Evolutionary conservation across 345 rosid genomes (phyloP).

Genomic region (Erodium maritimum): DNA sequence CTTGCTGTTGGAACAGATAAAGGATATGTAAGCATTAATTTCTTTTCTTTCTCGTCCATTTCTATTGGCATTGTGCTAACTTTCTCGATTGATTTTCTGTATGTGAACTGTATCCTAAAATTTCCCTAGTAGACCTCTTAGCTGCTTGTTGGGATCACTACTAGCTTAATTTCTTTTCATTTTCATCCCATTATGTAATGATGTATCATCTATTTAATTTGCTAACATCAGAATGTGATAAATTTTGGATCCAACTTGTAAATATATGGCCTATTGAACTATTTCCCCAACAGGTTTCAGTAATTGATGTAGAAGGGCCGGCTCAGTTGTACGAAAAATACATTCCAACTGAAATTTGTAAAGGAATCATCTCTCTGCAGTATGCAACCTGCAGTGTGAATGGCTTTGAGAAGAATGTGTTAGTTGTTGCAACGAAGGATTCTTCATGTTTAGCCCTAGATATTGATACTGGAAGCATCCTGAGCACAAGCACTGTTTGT

Average conservation of each 20-base stretch:
- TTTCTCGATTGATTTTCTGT: neutral
- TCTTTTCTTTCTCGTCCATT: neutral
- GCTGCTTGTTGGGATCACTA: neutral
- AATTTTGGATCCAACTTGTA: neutral
- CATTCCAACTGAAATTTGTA: slow-evolving; percentile 51
- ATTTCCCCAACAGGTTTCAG: slow-evolving; percentile 40
- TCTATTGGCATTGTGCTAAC: neutral
- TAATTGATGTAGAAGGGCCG: slow-evolving; percentile 52
- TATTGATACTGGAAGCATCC: slow-evolving; percentile 49
- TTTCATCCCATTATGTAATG: too few relatives aligned
- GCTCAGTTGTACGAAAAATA: slow-evolving; percentile 40
- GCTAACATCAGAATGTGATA: neutral
- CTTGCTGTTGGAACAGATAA: slow-evolving; percentile 72
- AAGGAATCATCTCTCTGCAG: slow-evolving; percentile 55
- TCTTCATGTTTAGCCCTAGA: slow-evolving; percentile 71
- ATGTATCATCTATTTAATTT: neutral
- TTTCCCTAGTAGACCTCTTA: neutral
- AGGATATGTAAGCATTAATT: slow-evolving; percentile 65
- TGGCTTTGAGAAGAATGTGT: slow-evolving; percentile 67
- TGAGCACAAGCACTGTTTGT: slow-evolving; percentile 47
- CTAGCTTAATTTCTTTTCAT: too few relatives aligned
- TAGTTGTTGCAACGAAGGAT: slow-evolving; percentile 70
- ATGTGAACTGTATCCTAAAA: neutral
- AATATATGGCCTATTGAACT: neutral
- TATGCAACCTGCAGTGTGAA: slow-evolving; percentile 54